Percentiles rank a stretch among this genome's conserved stretches.
Evolutionary conservation across 768 basidiomycete genomes (phyloP).

Genomic region (Mycena vulgaris): DNA sequence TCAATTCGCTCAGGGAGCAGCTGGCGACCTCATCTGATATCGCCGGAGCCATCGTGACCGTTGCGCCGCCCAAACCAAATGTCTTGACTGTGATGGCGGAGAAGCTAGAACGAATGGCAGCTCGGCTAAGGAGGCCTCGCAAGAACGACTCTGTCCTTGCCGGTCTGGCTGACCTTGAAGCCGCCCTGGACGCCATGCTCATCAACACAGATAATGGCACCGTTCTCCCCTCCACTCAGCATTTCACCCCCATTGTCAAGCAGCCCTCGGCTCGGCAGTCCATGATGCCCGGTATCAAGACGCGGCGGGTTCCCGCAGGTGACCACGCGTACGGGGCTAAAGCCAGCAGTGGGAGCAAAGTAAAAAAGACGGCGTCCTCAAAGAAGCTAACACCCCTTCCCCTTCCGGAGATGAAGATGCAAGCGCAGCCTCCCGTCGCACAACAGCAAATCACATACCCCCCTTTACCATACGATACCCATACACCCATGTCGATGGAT

Average conservation of each 20-base stretch:
- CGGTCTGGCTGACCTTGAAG: background rate
- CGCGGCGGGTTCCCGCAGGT: background rate
- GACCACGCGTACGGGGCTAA: background rate
- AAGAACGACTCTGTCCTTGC: background rate
- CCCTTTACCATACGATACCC: too few species aligned
- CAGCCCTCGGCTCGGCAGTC: background rate
- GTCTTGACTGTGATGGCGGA: background rate
- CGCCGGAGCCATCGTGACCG: too few species aligned
- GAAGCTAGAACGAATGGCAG: background rate
- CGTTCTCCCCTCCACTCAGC: background rate
- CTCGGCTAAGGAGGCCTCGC: background rate
- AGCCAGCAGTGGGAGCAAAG: background rate
- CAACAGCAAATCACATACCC: too few species aligned
- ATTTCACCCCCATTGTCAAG: slow-evolving; percentile 1
- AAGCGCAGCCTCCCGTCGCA: background rate
- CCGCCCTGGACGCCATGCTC: background rate
- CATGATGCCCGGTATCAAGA: slow-evolving; percentile 12
- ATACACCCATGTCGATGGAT: too few species aligned
- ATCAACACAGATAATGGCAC: background rate
- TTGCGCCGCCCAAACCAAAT: too few species aligned
- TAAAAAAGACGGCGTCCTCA: background rate
- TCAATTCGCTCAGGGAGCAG: too few species aligned
- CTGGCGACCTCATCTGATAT: too few species aligned
- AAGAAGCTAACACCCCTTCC: background rate
- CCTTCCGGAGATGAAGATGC: background rate